Conservation (phyloP, 441 rosid species). For the Mallotus japonicus region DNA sequence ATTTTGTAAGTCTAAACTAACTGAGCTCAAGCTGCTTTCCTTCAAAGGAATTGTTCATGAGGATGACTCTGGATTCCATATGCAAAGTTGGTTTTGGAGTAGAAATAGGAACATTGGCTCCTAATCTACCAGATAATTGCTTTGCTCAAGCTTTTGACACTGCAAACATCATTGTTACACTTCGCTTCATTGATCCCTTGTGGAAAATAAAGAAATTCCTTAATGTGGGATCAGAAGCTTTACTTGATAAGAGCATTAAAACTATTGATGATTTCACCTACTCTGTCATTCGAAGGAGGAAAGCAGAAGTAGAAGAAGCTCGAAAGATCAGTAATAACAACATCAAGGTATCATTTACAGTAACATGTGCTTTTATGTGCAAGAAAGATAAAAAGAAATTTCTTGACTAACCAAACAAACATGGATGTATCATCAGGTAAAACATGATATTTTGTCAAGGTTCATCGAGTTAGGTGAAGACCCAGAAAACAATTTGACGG, state of each 20-base stretch:
- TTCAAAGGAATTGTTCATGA: constrained; percentile 73
- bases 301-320: constrained; percentile 59
- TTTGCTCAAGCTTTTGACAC: constrained; percentile 88
- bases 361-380: background rate
- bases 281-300: constrained; percentile 72
- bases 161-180: constrained; percentile 79
- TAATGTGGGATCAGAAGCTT: constrained; percentile 81
- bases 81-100: constrained; percentile 98
- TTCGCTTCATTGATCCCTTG: constrained; percentile 82
- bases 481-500: constrained; percentile 61
- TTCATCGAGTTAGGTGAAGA: constrained; percentile 76
- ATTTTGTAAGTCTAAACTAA: background rate
- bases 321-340: constrained; percentile 29
- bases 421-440: constrained; percentile 41
- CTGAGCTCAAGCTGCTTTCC: background rate
- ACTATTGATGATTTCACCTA: constrained; percentile 83
- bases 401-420: constrained; percentile 1
- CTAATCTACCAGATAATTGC: constrained; percentile 60
- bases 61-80: constrained; percentile 93
- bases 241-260: constrained; percentile 76
- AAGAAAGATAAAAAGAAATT: background rate
- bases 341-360: constrained; percentile 41
- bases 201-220: constrained; percentile 79
- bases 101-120: constrained; percentile 80
- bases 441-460: constrained; percentile 79